Evolutionary conservation across 352 stramenopile species (phyloP), one percentile per base, ranked within the genome.

Genomic region (Blastocystis sp.): DNA sequence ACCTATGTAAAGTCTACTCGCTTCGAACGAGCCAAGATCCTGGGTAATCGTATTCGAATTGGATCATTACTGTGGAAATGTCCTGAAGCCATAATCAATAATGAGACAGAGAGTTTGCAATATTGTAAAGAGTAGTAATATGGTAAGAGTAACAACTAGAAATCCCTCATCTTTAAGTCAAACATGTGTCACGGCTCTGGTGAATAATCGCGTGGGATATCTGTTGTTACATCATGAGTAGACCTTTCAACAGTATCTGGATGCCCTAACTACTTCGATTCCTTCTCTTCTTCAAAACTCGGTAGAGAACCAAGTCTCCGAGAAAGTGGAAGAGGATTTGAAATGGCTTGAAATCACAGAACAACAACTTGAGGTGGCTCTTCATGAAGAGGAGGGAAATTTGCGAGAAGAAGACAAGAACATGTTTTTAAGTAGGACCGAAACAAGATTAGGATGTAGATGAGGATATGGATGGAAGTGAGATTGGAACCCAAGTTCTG

Each of bases 391-490:
- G 27, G 37, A 59, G 21, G 69, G 42, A 27, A 80, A 80, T 39
- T 29, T 80, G 21, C 69, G 69, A 7, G 69, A 80, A 29, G 11
- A 57, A 57, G 49, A 57, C 49, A 21, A 12, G 11, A 21, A 57
- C 49, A 57, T 57, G 49, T 57, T 57, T 21, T 12, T 21, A 57
- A 57, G 49, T 57, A 57, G 11, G 11, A 12, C 21, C 49, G 12
- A 12, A 12, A 21, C 49, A 21, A 12, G 11, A 12, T 57, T 21
- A 12, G 11, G 12, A 12, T 57, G 11, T 57, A 57, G 49, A 57
- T 21, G 46, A 80, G 42, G 69, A 80, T 29, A 61, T 80, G 7
- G 69, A 80, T 37, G 69, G 69, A 24, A 61, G 43, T 9, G 46
- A 43, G 16, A 7, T 12, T 12, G 37, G 24, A 35, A 27, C 52